Base-by-base conservation (phyloP, 352 stramenopile genomes). In the Pythium utonaiense region DNA sequence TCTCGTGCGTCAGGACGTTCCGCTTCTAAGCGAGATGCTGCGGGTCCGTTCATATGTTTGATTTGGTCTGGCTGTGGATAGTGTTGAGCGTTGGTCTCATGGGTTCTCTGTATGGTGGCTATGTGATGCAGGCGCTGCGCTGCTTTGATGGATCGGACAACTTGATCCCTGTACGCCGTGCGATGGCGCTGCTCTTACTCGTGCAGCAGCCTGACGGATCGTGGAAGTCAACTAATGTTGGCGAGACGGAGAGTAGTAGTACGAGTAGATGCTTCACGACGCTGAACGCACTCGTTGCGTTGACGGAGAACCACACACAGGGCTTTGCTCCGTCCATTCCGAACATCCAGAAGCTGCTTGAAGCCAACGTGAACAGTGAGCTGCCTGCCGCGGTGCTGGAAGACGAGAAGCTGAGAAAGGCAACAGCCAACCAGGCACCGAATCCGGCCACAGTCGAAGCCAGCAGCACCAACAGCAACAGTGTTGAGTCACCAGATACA, bases 131-230 rank as follows among this genome's bases (percentile, higher is more conserved):
- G 83, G 80, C 84, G 21, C 76, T 93, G 21, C 75, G 74, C 16
- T 89, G 80, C 51, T 91, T 91, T 60, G 78, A 88, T 33, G 77
- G 78, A 16, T 76, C 84, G 1, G 75, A 79, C 53, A 86, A 89
- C 62, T 67, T 91, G 19, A 73, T 90, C 25, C 70, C 78, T 19
- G 78, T 91, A 19, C 81, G 78, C 33, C 81, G 84, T 19, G 84
- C 70, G 8, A 82, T 89, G 55, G 77, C 80, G n/a, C 82, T 86
- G 33, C 68, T 93, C 60, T 53, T 93, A 40, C 50, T 78, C 13
- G 66, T 73, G 10, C 84, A 93, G 64, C 67, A 66, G 6, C 53
- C 75, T 4, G 78, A 91, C 69, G 84, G 84, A 24, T 77, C 69
- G 21, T 93, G 84, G 84, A 56, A 51, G 25, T 42, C 71, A 25